phyloP scores from a whole-genome alignment of 2,329 filamentous ascomycete species.

The Trichoderma hamatum region DNA sequence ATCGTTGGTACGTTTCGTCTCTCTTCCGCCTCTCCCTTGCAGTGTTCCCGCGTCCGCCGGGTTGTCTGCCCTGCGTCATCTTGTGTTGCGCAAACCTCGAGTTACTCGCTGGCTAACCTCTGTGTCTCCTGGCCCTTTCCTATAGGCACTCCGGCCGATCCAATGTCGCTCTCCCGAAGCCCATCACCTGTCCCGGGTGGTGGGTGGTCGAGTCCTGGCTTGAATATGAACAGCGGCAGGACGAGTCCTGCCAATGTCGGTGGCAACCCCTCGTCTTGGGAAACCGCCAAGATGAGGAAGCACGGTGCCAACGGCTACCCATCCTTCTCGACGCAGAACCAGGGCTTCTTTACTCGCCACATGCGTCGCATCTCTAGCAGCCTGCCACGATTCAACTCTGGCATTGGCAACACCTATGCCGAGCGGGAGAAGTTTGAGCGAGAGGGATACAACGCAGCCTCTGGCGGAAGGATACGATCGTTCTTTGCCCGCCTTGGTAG shows the following conservation, averaged over 20 bases:
- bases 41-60: constrained; percentile 18
- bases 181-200: constrained; percentile 82
- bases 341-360: constrained; percentile 85
- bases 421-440: constrained; percentile 78
- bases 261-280: constrained; percentile 72
- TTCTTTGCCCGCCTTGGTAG: constrained; percentile 59
- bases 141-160: constrained; percentile 57
- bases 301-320: constrained; percentile 74
- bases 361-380: constrained; percentile 79
- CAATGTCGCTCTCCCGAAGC: constrained; percentile 85
- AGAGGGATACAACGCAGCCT: constrained; percentile 51
- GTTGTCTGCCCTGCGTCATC: constrained; percentile 19
- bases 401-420: constrained; percentile 56
- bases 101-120: constrained; percentile 34
- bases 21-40: constrained; percentile 6
- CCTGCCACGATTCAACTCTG: constrained; percentile 70
- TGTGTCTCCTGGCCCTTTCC: constrained; percentile 30
- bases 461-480: constrained; percentile 52
- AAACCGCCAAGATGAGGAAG: constrained; percentile 77
- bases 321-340: constrained; percentile 77
- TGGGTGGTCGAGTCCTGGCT: constrained; percentile 84
- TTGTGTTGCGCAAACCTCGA: constrained; percentile 29
- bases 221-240: constrained; percentile 72
- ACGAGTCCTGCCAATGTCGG: constrained; percentile 65
- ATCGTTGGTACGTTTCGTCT: constrained; percentile 56